These are phyloP conservation scores for Peronosclerospora sorghi DNA, from an alignment of 352 stramenopile genomes.

Conservation along the genomic window DNA sequence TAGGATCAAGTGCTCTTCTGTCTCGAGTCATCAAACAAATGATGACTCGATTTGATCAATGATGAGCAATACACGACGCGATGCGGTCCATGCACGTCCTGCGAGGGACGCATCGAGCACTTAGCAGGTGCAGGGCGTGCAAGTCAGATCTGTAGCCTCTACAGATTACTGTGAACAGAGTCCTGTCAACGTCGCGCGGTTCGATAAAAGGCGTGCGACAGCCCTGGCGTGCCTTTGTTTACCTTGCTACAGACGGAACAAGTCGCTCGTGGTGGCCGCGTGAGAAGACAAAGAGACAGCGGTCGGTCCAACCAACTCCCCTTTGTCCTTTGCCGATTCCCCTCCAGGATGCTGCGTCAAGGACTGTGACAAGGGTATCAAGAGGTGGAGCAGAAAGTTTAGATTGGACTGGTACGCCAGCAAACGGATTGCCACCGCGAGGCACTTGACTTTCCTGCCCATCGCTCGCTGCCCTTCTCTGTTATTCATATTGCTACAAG, in stretches of 20 bases:
- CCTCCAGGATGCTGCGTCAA: no score
- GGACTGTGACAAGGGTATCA: neutral
- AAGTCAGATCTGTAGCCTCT: constrained; percentile 8
- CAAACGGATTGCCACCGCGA: constrained; percentile 4
- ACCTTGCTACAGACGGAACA: constrained; percentile 1
- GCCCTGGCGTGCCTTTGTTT: constrained; percentile 1
- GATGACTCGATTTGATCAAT: no score
- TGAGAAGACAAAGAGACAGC: no score
- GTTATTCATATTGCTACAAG: no score
- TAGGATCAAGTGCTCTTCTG: no score
- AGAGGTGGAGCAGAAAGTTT: constrained; percentile 6
- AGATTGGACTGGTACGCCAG: constrained; percentile 11
- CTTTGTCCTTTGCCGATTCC: no score
- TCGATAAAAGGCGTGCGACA: constrained; percentile 6
- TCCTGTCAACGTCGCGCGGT: neutral
- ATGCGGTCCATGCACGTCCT: no score
- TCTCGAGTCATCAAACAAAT: constrained; percentile 16
- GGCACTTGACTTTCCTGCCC: constrained; percentile 5
- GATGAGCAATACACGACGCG: no score
- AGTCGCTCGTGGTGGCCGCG: constrained; percentile 7
- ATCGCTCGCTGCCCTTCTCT: no score
- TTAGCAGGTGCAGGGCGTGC: neutral
- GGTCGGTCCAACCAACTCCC: no score
- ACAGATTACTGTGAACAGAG: constrained; percentile 8
- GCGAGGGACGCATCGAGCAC: neutral